These are phyloP conservation scores for Tephrocybe rancida DNA, from an alignment of 768 basidiomycete genomes.

Conservation along the genomic window DNA sequence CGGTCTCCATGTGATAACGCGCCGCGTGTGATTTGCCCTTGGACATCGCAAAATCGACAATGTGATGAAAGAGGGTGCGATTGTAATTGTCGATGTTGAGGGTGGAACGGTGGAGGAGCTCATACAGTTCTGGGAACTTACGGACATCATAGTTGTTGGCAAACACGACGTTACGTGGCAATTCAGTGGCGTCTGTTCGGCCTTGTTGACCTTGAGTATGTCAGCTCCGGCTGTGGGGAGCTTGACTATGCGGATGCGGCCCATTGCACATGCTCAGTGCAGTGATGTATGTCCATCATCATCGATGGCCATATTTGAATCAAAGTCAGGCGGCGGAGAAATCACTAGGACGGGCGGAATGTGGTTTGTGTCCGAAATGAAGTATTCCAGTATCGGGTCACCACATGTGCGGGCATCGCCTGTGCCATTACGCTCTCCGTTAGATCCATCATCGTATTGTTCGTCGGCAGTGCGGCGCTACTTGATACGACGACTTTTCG, in stretches of 20 bases:
- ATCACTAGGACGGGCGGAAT: conserved; percentile 88
- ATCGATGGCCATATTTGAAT: conserved; percentile 95
- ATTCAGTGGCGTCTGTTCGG: conserved; percentile 95
- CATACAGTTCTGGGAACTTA: conserved; percentile 97
- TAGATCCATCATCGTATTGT: conserved; percentile 45
- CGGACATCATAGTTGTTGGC: conserved; percentile 99
- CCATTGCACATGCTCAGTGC: conserved; percentile 99
- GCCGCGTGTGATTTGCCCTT: conserved; percentile 98
- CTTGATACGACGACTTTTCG: conserved; percentile 43
- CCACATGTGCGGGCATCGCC: conserved; percentile 76
- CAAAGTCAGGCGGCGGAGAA: conserved; percentile 86
- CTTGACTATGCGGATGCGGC: conserved; percentile 94
- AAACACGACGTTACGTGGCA: conserved; percentile 99
- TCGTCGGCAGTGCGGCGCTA: conserved; percentile 50
- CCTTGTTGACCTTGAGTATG: conserved; percentile 94
- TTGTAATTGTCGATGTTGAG: conserved; percentile 98
- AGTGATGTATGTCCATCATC: conserved; percentile 97
- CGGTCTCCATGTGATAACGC: conserved; percentile 98
- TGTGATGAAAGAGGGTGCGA: conserved; percentile 97
- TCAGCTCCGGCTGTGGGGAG: conserved; percentile 93
- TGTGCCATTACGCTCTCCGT: conserved; percentile 49
- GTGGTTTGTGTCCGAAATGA: conserved; percentile 95
- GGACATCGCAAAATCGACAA: conserved; percentile 95
- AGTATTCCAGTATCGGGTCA: conserved; percentile 97
- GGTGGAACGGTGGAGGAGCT: conserved; percentile 95